A percentile compares a stretch with the other conserved stretches of the same genome.
Evolutionary conservation across 768 basidiomycete species (phyloP).

Genomic region (Tubosaeta sp.): DNA sequence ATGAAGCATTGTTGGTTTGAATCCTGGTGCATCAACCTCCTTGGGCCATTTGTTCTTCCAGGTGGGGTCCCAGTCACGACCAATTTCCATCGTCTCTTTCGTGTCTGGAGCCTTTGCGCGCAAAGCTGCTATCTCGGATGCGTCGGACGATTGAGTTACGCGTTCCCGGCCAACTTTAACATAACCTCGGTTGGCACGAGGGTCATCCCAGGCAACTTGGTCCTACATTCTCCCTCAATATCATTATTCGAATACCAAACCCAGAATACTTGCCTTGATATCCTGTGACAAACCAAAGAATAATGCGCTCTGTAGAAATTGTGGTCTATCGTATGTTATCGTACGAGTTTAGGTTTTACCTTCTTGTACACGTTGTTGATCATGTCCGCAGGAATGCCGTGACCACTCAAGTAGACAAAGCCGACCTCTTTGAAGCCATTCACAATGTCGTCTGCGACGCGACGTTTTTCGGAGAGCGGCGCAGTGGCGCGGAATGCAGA

Average conservation of each 20-base stretch:
- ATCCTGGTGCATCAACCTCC: slow-evolving; percentile 56
- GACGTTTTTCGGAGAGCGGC: slow-evolving; percentile 52
- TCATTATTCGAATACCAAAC: neutral
- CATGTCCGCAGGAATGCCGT: slow-evolving; percentile 59
- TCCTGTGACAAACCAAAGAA: slow-evolving; percentile 68
- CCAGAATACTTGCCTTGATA: slow-evolving; percentile 43
- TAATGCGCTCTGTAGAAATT: slow-evolving; percentile 53
- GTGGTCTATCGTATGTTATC: neutral
- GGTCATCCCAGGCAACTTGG: slow-evolving; percentile 76
- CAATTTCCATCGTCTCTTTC: slow-evolving; percentile 89
- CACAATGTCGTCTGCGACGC: slow-evolving; percentile 63
- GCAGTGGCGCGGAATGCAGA: slow-evolving; percentile 53
- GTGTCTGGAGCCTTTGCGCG: slow-evolving; percentile 74
- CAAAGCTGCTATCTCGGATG: slow-evolving; percentile 66
- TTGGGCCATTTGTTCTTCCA: slow-evolving; percentile 83
- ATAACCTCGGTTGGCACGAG: slow-evolving; percentile 82
- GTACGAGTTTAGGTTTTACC: slow-evolving; percentile 34
- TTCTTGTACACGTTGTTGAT: slow-evolving; percentile 61
- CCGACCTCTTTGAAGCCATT: slow-evolving; percentile 77
- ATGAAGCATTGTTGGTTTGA: slow-evolving; percentile 67
- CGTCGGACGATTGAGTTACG: slow-evolving; percentile 68
- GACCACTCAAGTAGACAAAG: slow-evolving; percentile 73
- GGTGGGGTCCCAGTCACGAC: slow-evolving; percentile 71
- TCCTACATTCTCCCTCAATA: slow-evolving; percentile 34
- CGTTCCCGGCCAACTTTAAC: slow-evolving; percentile 79